phyloP scores from a whole-genome alignment of 441 rosid genomes.

The Corymbia citriodora region DNA sequence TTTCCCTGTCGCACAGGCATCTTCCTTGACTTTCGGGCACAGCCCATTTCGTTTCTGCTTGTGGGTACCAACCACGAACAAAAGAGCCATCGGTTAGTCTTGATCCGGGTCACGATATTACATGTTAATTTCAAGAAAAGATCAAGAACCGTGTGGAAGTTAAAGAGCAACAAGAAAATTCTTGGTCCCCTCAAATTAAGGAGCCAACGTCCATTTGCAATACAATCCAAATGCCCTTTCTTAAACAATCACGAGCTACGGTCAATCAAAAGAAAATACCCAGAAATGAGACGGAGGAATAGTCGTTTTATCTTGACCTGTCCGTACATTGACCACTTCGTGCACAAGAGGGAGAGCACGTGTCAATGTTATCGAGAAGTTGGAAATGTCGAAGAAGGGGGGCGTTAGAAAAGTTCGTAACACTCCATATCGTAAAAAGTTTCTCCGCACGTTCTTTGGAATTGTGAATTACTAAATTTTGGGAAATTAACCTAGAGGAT shows the following conservation, averaged over 20 bases:
- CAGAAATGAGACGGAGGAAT: neutral
- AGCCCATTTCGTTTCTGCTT: neutral
- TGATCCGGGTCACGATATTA: neutral
- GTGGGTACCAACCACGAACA: neutral
- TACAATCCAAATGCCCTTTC: neutral
- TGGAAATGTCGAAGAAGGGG: neutral
- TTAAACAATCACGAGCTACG: fast-evolving
- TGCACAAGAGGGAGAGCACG: neutral
- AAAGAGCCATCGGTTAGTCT: neutral
- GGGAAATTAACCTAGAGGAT: neutral
- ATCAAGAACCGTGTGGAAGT: neutral
- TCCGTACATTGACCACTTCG: too few species aligned
- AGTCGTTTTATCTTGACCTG: too few species aligned
- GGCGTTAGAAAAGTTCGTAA: neutral
- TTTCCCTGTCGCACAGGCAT: neutral
- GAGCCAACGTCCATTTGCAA: neutral
- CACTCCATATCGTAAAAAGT: neutral
- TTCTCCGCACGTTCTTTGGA: neutral
- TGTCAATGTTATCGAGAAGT: neutral
- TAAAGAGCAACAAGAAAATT: neutral
- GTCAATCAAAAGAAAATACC: neutral
- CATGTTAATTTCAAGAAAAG: neutral
- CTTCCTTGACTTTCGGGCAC: neutral
- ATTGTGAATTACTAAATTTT: neutral
- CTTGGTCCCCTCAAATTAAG: neutral